phyloP scores from a whole-genome alignment of 225 moss, liverwort and hornwort species.

The Polytrichum formosum region DNA sequence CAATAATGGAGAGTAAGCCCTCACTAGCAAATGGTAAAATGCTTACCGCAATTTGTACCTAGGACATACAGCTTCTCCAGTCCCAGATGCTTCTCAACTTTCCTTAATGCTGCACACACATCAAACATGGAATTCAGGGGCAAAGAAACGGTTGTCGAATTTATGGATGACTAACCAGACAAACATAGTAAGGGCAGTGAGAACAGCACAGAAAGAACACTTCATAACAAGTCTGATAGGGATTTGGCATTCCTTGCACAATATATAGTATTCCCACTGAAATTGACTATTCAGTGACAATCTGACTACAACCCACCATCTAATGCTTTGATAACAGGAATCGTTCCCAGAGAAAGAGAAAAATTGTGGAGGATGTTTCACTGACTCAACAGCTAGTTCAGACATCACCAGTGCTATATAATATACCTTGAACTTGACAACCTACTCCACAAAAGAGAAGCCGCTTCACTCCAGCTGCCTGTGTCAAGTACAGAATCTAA shows the following conservation, averaged over 20 bases:
- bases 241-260: too few relatives aligned
- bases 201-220: too few relatives aligned
- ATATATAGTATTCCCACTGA: too few relatives aligned
- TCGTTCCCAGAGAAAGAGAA: too few relatives aligned
- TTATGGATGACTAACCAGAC: too few relatives aligned
- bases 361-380: background rate
- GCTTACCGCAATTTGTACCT: constrained; percentile 98
- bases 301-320: too few relatives aligned
- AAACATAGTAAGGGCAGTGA: too few relatives aligned
- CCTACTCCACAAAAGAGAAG: constrained; percentile 98
- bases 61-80: constrained; percentile 94
- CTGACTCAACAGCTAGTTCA: constrained; percentile 12
- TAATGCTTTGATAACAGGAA: too few relatives aligned
- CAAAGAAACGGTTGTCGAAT: background rate
- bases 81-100: constrained; percentile 81
- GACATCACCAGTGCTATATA: constrained; percentile 11
- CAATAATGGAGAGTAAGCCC: too few relatives aligned
- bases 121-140: background rate
- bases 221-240: too few relatives aligned
- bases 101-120: constrained; percentile 66
- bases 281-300: too few relatives aligned
- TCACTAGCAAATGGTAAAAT: too few relatives aligned
- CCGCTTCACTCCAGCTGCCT: constrained; percentile 98
- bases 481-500: constrained; percentile 11
- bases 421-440: constrained; percentile 95